Evolutionary conservation across 371 early-diverging fungal species (phyloP).

Genomic region (Actinomortierella wolfii): DNA sequence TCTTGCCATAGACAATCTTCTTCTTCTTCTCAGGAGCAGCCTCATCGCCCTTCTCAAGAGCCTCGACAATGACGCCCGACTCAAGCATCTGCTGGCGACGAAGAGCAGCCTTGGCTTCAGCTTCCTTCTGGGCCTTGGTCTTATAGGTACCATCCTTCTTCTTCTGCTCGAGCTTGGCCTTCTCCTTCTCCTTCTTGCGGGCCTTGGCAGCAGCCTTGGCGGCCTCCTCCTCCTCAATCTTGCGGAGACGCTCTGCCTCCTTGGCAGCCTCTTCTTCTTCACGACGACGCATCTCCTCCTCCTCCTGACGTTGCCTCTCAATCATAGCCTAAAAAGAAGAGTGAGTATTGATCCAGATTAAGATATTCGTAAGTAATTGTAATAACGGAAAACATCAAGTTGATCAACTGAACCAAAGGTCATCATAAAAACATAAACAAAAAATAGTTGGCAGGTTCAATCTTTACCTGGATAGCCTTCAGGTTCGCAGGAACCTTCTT

Average conservation of each 20-base stretch:
- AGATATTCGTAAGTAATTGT: too few species aligned
- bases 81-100: slow-evolving; percentile 81
- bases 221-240: slow-evolving; percentile 55
- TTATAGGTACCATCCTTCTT: slow-evolving; percentile 91
- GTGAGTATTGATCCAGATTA: too few species aligned
- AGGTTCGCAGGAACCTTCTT: slow-evolving; percentile 72
- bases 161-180: slow-evolving; percentile 86
- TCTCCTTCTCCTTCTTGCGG: slow-evolving; percentile 76
- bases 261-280: slow-evolving; percentile 61
- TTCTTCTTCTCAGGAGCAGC: slow-evolving; percentile 51
- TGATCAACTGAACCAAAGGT: too few species aligned
- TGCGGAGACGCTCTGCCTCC: slow-evolving; percentile 57
- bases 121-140: slow-evolving; percentile 93
- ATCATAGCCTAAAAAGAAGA: slow-evolving; percentile 23
- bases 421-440: too few species aligned
- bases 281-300: slow-evolving; percentile 61
- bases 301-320: slow-evolving; percentile 48
- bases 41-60: slow-evolving; percentile 57
- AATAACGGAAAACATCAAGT: too few species aligned
- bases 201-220: slow-evolving; percentile 66
- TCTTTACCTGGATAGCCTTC: slow-evolving; percentile 67
- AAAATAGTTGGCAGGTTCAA: too few species aligned
- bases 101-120: slow-evolving; percentile 72
- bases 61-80: slow-evolving; percentile 83
- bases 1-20: slow-evolving; percentile 55